Base-by-base conservation (phyloP, 2,329 filamentous ascomycete species). In the Penicillium sp. region DNA sequence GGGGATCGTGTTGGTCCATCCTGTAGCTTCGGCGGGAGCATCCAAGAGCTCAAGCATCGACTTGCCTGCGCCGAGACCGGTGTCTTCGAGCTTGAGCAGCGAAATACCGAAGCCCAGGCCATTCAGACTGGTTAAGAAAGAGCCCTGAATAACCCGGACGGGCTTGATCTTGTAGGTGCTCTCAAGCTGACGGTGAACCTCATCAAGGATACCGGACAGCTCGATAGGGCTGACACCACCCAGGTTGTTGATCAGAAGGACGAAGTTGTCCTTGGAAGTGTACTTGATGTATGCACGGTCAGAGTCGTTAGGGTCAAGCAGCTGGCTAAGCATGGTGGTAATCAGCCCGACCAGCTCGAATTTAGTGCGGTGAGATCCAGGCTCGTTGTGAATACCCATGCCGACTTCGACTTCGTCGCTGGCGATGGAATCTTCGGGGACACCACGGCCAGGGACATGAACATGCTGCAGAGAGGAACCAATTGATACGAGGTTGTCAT, bases 391-490 rank as follows among this genome's bases (percentile, higher is more conserved):
- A 61, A 89, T 89, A 8, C 87, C 87, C 87, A 90, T 90, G 1
- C 87, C 87, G 59, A 89, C 79, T 72, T 89, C 86, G 19, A 87
- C 79, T 64, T 88, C 83, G 18, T 80, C 80, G 14, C 80, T 65
- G 0, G 77, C 72, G 46, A 79, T 71, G 11, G 71, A 69, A 24
- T 86, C 85, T 21, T 85, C 82, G 0, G 77, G 73, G 6, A 78
- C 69, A 1, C 79, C 83, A 56, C 92, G 83, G 3, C 93, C 92
- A 0, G 93, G 93, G 0, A 97, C 90, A 69, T 97, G 93, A n/a
- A 97, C 92, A 70, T 96, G 92, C 60, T 89, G 88, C 37, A 97
- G 77, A 49, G 90, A 93, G 3, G 90, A 89, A 14, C 92, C 93
- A 19, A 97, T 90, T 37, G 89, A 92, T 29, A 95, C 89, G 6